phyloP scores from a whole-genome alignment of 2,329 filamentous ascomycete species.

The Colletotrichum sp. region DNA sequence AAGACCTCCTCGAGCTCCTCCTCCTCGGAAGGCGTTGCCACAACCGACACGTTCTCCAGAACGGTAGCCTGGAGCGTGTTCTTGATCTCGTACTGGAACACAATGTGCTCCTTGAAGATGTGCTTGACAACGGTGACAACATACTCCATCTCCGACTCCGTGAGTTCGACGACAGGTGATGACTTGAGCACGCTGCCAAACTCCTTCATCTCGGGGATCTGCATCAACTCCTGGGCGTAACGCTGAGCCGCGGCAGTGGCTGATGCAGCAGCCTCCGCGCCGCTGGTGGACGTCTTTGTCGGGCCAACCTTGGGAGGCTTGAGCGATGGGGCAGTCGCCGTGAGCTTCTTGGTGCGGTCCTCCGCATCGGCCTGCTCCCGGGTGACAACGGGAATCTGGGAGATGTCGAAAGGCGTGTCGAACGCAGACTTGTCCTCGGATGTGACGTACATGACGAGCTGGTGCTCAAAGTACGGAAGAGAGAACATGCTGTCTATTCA shows the following conservation, averaged over 20 bases:
- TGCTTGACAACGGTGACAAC: conserved; percentile 95
- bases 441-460: conserved; percentile 96
- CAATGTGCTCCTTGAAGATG: conserved; percentile 95
- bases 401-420: conserved; percentile 85
- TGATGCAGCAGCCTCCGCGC: conserved; percentile 77
- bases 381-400: conserved; percentile 89
- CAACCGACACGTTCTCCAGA: conserved; percentile 85
- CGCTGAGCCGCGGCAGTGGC: conserved; percentile 84
- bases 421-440: conserved; percentile 89
- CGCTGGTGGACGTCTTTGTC: conserved; percentile 70
- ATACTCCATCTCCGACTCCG: conserved; percentile 97
- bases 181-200: conserved; percentile 95
- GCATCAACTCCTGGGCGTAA: conserved; percentile 85
- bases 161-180: conserved; percentile 83
- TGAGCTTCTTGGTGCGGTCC: conserved; percentile 96
- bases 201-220: conserved; percentile 88
- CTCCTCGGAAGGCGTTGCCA: conserved; percentile 80
- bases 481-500: conserved; percentile 88
- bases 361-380: conserved; percentile 96
- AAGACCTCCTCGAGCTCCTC: conserved; percentile 91
- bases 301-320: conserved; percentile 88
- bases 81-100: conserved; percentile 96
- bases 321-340: conserved; percentile 87
- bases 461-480: conserved; percentile 92
- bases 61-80: conserved; percentile 94